These are phyloP conservation scores for Rhizopogon sp. DNA, from an alignment of 768 basidiomycete species.

Conservation along the genomic window DNA sequence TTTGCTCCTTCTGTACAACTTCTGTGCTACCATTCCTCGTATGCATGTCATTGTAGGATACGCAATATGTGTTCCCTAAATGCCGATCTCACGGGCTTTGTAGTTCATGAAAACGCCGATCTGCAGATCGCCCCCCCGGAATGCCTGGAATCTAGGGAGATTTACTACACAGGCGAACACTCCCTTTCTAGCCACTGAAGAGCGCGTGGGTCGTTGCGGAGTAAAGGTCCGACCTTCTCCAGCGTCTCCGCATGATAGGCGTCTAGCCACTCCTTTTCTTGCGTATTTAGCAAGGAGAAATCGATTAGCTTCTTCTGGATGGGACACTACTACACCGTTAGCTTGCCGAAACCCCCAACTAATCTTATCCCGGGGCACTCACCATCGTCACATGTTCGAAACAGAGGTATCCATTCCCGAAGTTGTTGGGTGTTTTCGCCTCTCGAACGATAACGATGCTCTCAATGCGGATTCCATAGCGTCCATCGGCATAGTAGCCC, in stretches of 20 bases:
- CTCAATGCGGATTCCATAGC: constrained; percentile 91
- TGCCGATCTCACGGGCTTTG: no score
- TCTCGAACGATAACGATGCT: constrained; percentile 77
- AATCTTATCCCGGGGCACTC: constrained; percentile 18
- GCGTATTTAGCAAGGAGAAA: constrained; percentile 46
- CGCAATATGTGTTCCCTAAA: no score
- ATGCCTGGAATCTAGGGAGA: background rate
- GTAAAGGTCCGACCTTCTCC: constrained; percentile 67
- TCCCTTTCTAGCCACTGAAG: constrained; percentile 61
- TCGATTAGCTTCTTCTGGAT: constrained; percentile 85
- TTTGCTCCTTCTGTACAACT: constrained; percentile 2
- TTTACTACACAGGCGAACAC: constrained; percentile 29
- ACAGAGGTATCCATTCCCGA: constrained; percentile 78
- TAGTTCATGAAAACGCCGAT: background rate
- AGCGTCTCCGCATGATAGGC: constrained; percentile 74
- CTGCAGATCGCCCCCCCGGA: background rate
- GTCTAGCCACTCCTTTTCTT: constrained; percentile 83
- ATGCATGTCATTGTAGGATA: background rate
- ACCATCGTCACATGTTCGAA: constrained; percentile 91
- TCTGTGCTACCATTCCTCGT: constrained; percentile 3
- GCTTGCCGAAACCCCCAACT: background rate
- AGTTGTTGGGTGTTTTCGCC: constrained; percentile 68
- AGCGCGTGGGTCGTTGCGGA: constrained; percentile 57
- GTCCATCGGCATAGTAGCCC: constrained; percentile 88
- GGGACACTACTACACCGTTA: constrained; percentile 47